Conservation (phyloP, 306 rosid species). For the Cucurbita moschata region DNA sequence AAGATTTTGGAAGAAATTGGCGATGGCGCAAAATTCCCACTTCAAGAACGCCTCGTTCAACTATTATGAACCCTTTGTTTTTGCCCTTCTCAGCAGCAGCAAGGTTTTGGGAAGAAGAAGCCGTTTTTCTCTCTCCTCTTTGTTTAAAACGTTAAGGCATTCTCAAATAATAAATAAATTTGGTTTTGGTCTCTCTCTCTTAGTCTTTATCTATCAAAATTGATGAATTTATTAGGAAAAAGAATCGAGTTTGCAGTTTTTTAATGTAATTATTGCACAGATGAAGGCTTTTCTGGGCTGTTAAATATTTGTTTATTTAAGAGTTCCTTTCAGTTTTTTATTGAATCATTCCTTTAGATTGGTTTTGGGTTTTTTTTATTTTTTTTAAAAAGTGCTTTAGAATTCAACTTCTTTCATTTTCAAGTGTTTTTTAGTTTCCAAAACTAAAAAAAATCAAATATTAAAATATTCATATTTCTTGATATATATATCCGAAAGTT, state of each 20-base stretch:
- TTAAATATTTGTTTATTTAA: not conserved
- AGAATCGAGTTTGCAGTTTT: not conserved
- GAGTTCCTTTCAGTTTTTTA: not conserved
- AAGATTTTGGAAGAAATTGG: not conserved
- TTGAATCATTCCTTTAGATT: not conserved
- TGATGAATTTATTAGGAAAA: not conserved
- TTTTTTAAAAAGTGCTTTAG: not conserved
- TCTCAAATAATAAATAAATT: not conserved
- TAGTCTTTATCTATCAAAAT: not conserved
- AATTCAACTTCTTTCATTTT: not conserved
- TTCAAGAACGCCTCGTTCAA: not conserved
- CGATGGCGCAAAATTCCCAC: not conserved
- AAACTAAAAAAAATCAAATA: no score
- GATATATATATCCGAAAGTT: no score
- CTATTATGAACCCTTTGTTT: not conserved
- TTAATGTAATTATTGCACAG: not conserved
- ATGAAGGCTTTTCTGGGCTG: no score
- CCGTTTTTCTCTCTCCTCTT: conserved; percentile 5
- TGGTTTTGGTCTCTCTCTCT: not conserved
- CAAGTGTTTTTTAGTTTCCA: not conserved
- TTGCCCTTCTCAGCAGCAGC: not conserved
- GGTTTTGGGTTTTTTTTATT: not conserved
- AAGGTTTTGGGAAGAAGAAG: not conserved
- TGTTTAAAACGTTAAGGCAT: no score
- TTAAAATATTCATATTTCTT: no score